Evolutionary conservation across 345 rosid genomes (phyloP).

Genomic region (Pugionium dolabratum): DNA sequence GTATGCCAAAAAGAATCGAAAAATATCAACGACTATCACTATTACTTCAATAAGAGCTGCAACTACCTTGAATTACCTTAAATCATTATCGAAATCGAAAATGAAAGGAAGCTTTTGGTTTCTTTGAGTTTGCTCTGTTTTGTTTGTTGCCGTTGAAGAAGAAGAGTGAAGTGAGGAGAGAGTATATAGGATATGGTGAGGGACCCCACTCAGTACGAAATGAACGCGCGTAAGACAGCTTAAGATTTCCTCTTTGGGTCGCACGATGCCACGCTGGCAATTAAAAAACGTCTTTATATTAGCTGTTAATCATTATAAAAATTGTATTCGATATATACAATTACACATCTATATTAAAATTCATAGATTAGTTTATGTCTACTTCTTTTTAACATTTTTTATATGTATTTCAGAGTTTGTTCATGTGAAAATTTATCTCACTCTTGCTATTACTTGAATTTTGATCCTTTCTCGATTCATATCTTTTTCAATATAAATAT

Average conservation of each 20-base stretch:
- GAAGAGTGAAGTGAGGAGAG: constrained; percentile 30
- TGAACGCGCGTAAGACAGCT: constrained; percentile 17
- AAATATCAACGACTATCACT: background rate
- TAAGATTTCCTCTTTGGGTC: too few species aligned
- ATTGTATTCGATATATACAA: too few species aligned
- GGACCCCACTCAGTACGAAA: constrained; percentile 1
- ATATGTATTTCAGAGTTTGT: too few species aligned
- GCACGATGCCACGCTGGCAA: constrained; percentile 12
- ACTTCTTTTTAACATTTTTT: too few species aligned
- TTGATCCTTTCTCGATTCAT: too few species aligned
- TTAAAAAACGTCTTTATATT: background rate
- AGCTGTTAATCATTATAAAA: too few species aligned
- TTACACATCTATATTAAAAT: too few species aligned
- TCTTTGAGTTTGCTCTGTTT: constrained; percentile 20
- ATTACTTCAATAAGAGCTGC: background rate
- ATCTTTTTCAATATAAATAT: too few species aligned
- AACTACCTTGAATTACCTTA: background rate
- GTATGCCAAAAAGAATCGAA: background rate
- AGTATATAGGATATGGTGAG: constrained; percentile 12
- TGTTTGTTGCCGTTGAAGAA: background rate
- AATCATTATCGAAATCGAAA: background rate
- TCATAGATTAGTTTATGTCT: too few species aligned
- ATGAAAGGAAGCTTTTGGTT: background rate
- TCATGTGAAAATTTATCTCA: too few species aligned
- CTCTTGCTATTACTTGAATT: too few species aligned